Evolutionary conservation across 768 basidiomycete species (phyloP).

Genomic region (Leccinum obscurum): DNA sequence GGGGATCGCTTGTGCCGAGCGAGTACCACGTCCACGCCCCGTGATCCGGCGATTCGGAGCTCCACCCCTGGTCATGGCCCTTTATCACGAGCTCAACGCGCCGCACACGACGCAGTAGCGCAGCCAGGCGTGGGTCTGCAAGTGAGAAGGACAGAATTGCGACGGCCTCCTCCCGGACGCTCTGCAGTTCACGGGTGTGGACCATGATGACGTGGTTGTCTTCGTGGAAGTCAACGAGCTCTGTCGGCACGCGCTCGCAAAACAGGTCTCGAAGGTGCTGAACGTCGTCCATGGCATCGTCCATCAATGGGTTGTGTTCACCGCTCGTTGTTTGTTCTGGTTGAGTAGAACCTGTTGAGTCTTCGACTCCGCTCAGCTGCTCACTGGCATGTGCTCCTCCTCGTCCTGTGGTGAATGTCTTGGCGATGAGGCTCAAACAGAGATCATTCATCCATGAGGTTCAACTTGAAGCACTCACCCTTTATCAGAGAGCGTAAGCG

Average conservation of each 20-base stretch:
- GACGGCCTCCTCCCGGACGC: background rate
- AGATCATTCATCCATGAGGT: background rate
- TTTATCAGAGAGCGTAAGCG: background rate
- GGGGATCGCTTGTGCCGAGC: background rate
- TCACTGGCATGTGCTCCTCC: no score
- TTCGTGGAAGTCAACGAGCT: background rate
- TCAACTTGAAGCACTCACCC: background rate
- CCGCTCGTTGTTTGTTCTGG: background rate
- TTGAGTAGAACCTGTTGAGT: background rate
- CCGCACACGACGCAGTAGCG: background rate
- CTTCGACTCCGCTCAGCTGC: no score
- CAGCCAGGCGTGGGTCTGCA: background rate
- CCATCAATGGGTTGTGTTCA: no score
- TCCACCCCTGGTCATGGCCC: background rate
- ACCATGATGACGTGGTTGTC: background rate
- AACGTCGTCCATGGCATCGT: background rate
- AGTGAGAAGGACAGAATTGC: background rate
- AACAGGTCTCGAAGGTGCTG: background rate
- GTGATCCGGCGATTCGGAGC: no score
- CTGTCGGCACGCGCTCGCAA: background rate
- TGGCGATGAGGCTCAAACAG: background rate
- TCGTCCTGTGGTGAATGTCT: background rate
- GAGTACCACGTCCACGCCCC: background rate
- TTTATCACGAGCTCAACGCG: background rate
- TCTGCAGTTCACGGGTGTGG: background rate